Percentiles rank a stretch among this genome's conserved stretches.
Conservation (phyloP, 352 stramenopile genomes). For the Phytophthora foliorum region DNA sequence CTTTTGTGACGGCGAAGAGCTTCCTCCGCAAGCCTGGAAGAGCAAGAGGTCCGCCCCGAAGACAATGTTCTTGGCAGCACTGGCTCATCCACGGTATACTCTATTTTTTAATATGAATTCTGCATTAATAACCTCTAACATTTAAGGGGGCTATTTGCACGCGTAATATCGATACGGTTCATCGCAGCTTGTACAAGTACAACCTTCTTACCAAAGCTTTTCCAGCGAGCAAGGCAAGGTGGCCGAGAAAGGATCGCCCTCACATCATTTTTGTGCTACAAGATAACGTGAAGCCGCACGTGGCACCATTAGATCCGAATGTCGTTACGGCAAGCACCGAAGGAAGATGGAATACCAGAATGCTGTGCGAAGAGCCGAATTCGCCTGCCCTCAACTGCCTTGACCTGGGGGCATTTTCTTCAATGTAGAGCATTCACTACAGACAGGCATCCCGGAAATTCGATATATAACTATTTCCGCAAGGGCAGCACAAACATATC, state of each 20-base stretch:
- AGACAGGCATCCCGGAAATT: too few species aligned
- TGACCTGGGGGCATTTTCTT: too few species aligned
- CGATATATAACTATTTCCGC: too few species aligned
- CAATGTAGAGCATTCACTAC: too few species aligned
- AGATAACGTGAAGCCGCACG: constrained; percentile 34
- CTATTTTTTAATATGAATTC: not conserved
- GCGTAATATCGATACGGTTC: constrained; percentile 5
- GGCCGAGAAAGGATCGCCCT: constrained; percentile 12
- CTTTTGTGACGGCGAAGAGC: not conserved
- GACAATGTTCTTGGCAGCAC: constrained; percentile 1
- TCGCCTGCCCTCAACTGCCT: too few species aligned
- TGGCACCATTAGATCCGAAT: constrained; percentile 13
- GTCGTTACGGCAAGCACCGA: constrained; percentile 9
- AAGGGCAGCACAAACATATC: too few species aligned
- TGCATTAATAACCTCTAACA: not conserved
- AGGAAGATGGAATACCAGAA: too few species aligned
- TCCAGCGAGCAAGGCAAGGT: constrained; percentile 36
- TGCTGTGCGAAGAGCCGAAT: too few species aligned
- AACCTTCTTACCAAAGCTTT: constrained; percentile 7
- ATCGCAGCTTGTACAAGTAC: constrained; percentile 1
- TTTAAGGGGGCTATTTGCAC: not conserved
- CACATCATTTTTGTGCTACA: constrained; percentile 31
- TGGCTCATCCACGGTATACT: not conserved
- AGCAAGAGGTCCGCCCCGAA: not conserved
- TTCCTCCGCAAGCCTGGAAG: not conserved